Percentiles rank a stretch among this genome's conserved stretches.
phyloP scores from a whole-genome alignment of 2,329 filamentous ascomycete genomes.

The Chrysoporthe puriensis region DNA sequence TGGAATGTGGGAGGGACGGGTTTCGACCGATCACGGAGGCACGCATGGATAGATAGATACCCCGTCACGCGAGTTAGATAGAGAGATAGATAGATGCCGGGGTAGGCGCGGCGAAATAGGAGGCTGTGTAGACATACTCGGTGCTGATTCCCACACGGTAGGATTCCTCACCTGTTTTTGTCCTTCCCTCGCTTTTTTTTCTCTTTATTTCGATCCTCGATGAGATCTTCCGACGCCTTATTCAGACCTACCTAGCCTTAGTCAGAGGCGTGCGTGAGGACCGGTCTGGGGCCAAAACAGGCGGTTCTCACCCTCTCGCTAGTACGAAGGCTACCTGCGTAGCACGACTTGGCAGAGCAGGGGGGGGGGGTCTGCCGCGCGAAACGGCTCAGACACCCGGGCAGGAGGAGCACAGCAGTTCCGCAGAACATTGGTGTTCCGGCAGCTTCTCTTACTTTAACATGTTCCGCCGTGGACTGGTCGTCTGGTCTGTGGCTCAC shows the following conservation, averaged over 20 bases:
- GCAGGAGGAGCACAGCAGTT: too few species aligned
- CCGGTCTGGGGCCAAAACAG: too few species aligned
- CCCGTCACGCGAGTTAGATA: too few species aligned
- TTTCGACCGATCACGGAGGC: background rate
- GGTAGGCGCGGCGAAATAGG: too few species aligned
- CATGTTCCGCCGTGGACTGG: background rate
- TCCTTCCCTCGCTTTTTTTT: background rate
- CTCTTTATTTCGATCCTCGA: background rate
- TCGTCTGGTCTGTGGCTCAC: background rate
- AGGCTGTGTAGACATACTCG: too few species aligned
- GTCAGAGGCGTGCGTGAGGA: too few species aligned
- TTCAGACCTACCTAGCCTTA: too few species aligned
- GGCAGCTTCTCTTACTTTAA: background rate
- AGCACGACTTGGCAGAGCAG: background rate
- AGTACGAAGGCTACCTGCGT: background rate
- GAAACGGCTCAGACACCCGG: background rate
- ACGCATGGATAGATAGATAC: background rate
- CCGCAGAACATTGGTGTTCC: background rate
- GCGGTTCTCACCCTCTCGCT: background rate
- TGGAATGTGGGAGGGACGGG: background rate
- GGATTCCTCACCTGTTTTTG: background rate
- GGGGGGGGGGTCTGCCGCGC: conserved; percentile 9
- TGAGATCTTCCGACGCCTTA: too few species aligned
- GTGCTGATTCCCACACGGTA: background rate
- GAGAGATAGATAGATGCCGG: too few species aligned